Evolutionary conservation across 352 stramenopile genomes (phyloP).

Genomic region (Globisporangium orthogonon): DNA sequence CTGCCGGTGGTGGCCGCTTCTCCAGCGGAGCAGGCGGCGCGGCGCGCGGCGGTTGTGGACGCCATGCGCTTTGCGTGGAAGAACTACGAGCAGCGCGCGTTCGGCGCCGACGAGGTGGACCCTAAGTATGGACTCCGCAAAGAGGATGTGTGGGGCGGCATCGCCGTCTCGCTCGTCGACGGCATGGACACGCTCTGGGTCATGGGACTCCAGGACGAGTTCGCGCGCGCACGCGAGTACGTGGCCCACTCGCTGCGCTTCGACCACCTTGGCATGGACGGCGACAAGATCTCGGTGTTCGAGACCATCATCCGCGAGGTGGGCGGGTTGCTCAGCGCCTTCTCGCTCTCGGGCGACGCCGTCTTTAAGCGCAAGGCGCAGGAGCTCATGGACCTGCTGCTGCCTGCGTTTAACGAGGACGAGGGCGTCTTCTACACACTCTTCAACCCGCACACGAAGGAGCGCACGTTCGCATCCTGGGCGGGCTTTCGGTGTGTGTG

Average conservation of each 20-base stretch:
- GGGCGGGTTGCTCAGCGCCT: slow-evolving; percentile 95
- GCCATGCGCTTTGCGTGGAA: slow-evolving; percentile 79
- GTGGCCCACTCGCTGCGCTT: slow-evolving; percentile 81
- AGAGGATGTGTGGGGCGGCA: slow-evolving; percentile 87
- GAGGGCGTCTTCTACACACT: slow-evolving; percentile 89
- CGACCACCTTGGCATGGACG: slow-evolving; percentile 51
- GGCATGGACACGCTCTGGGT: slow-evolving; percentile 96
- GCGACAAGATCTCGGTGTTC: slow-evolving; percentile 91
- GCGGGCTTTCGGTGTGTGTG: slow-evolving; percentile 26
- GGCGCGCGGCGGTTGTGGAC: slow-evolving; percentile 35
- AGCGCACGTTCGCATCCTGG: slow-evolving; percentile 28
- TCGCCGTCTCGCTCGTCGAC: slow-evolving; percentile 92
- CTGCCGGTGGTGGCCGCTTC: neutral
- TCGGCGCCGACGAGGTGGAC: slow-evolving; percentile 93
- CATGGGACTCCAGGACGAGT: slow-evolving; percentile 93
- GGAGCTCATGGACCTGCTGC: slow-evolving; percentile 89
- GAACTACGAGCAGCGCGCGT: slow-evolving; percentile 93
- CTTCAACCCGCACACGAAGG: slow-evolving; percentile 83
- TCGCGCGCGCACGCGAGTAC: slow-evolving; percentile 86
- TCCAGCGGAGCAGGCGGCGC: slow-evolving; percentile 25
- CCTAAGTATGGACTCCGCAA: slow-evolving; percentile 56
- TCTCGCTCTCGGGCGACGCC: slow-evolving; percentile 83
- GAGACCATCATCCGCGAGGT: slow-evolving; percentile 98
- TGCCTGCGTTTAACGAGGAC: slow-evolving; percentile 85
- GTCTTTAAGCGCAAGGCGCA: slow-evolving; percentile 91